Conservation (phyloP, 306 rosid genomes). For the Cucurbita pepo region DNA sequence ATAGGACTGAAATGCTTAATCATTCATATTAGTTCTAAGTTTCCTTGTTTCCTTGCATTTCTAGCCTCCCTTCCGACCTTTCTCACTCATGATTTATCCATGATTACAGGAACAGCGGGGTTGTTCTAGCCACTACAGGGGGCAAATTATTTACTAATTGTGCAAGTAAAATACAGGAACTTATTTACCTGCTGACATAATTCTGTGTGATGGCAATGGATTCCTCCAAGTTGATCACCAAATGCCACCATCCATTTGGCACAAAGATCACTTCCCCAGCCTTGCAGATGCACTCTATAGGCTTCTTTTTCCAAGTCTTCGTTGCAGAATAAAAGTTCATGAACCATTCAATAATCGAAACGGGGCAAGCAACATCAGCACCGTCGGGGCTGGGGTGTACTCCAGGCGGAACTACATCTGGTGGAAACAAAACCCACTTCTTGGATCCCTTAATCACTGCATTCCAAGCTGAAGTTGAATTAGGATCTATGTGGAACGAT, state of each 20-base stretch:
- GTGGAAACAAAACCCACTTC: constrained; percentile 92
- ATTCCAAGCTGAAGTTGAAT: constrained; percentile 96
- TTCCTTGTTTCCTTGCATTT: background rate
- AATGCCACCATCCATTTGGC: constrained; percentile 98
- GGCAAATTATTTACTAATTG: background rate
- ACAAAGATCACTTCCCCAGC: constrained; percentile 92
- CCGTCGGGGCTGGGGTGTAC: constrained; percentile 98
- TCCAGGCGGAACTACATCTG: constrained; percentile 74
- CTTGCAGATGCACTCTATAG: constrained; percentile 71
- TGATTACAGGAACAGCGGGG: background rate
- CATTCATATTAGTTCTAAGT: background rate
- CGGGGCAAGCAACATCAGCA: constrained; percentile 82
- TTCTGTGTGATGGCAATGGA: constrained; percentile 92
- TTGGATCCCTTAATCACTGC: constrained; percentile 85
- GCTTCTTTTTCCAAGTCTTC: constrained; percentile 60
- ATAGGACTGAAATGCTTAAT: background rate
- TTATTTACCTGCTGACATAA: constrained; percentile 63
- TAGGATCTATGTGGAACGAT: constrained; percentile 88
- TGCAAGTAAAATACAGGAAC: background rate
- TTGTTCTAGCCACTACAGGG: background rate
- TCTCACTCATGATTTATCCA: background rate
- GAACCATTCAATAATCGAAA: constrained; percentile 92
- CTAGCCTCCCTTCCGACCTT: background rate
- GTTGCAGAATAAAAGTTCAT: constrained; percentile 83
- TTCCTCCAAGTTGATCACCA: constrained; percentile 89